Base-by-base conservation (phyloP, 169 alveolate species). In the Plasmodium gaboni region DNA sequence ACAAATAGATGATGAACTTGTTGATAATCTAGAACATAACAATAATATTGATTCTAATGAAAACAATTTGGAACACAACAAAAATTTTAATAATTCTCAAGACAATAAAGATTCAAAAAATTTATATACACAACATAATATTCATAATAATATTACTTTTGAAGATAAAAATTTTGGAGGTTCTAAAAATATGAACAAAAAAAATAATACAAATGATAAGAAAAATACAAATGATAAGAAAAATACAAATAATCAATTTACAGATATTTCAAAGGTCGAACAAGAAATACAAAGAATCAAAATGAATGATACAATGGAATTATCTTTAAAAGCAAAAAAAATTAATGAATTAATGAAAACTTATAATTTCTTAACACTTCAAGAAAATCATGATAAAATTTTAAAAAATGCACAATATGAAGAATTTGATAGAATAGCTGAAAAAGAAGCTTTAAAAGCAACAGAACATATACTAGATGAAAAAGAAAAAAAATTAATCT, bases 271-370 rank as follows among this genome's bases (percentile, higher is more conserved):
- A 48, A 68, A 69, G n/a, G 65, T 76, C 0, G 89, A 76, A 64
- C 65, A 64, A 44, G 89, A 76, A 64, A 76, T 76, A 64, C 89
- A 76, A 44, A 61, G 69, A 26, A 76, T 76, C 12, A 76, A 76
- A 42, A 76, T 76, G 89, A 65, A 76, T n/a, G 89, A 76, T 42
- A 76, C 60, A 4, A 76, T 76, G 89, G 68, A 76, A n/a, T 53
- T 76, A 28, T 64, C 76, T 1, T 50, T 76, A 28, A 76, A 76
- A 22, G 89, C 89, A 38, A 76, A 76, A 42, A 64, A 53, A 55
- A 76, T 76, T 13, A 63, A 63, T 19, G 89, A 76, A 22, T 26
- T 76, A 22, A 76, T 76, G 89, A 76, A 76, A 42, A 65, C 74
- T 0, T 65, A 76, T 57, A 76, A 76, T 68, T 63, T 76, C 44